Evolutionary conservation across 352 stramenopile species (phyloP), one percentile per base, ranked within the genome.

Genomic region (Phytophthora pseudosyringae): DNA sequence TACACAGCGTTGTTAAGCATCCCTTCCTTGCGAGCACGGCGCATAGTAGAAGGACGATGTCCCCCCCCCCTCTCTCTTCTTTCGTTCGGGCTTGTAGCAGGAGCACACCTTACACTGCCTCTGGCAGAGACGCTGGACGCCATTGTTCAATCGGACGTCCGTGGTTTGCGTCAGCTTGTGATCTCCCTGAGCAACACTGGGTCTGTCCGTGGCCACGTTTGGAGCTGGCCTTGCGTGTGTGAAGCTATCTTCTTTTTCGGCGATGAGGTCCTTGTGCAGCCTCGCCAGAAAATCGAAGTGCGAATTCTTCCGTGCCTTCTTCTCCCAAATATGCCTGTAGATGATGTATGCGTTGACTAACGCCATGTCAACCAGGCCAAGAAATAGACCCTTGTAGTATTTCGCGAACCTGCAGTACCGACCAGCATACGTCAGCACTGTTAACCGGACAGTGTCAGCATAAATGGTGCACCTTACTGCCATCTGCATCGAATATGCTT

Each of bases 361-460:
- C 1, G 21, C 21, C 21, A 21, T 21, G 21, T 21, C 21, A 21
- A 21, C 2, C 1, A 21, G 21, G 21, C 21, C 21, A 12, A 74
- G 39, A 13, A 50, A 51, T 3, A 60, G 4, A 2, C 31, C 44
- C n/a, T 70, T 70, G 66, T 69, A 64, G 59, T 67, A 69, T 40
- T 60, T 60, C 1, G 8, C 11, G 32, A 51, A 51, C n/a, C 40
- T 60, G 35, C 15, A n/a, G 9, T n/a, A 13, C 9, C 16, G 29
- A 26, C 1, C 39, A 45, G 4, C 39, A 45, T 45, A 45, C 10
- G 39, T 45, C 15, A 45, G 39, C 5, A 21, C 6, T 28, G 10
- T 11, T 28, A 45, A 6, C 10, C 13, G 39, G 11, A 13, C 2
- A 33, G 28, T 26, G 33, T n/a, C 50, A 58, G 45, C 45, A 52